These are phyloP conservation scores for Phlebiopsis gigantea DNA, from an alignment of 768 basidiomycete species.

Conservation along the genomic window DNA sequence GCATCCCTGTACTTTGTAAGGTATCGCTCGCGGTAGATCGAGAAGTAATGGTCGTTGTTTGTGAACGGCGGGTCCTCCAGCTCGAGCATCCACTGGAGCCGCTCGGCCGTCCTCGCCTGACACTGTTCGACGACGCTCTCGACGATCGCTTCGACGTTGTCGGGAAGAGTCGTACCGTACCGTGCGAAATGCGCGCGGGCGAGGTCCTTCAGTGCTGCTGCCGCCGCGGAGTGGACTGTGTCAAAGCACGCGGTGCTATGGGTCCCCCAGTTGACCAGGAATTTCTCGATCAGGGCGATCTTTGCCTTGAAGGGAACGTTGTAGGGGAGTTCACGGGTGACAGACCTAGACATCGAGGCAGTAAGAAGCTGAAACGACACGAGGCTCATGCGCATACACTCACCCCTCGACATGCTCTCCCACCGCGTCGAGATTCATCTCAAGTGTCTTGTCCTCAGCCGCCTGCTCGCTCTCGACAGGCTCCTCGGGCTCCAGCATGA, in stretches of 20 bases:
- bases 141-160: constrained; percentile 41
- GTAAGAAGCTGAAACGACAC: not conserved
- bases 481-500: constrained; percentile 35
- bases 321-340: constrained; percentile 62
- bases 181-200: constrained; percentile 41
- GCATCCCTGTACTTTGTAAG: constrained; percentile 10
- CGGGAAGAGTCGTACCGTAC: constrained; percentile 42
- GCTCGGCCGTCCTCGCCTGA: constrained; percentile 24
- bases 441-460: not conserved
- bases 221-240: constrained; percentile 30
- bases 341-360: constrained; percentile 36
- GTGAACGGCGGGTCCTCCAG: constrained; percentile 42
- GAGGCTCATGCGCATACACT: too few relatives aligned
- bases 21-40: constrained; percentile 30
- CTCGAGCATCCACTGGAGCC: constrained; percentile 34
- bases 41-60: constrained; percentile 43
- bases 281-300: constrained; percentile 35
- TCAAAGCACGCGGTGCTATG: constrained; percentile 42
- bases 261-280: constrained; percentile 39
- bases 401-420: constrained; percentile 38
- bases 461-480: not conserved
- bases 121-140: constrained; percentile 43
- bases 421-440: constrained; percentile 47
- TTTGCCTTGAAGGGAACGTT: constrained; percentile 59
- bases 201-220: constrained; percentile 34